Evolutionary conservation across 345 rosid genomes (phyloP).

Genomic region (Brassica carinata): DNA sequence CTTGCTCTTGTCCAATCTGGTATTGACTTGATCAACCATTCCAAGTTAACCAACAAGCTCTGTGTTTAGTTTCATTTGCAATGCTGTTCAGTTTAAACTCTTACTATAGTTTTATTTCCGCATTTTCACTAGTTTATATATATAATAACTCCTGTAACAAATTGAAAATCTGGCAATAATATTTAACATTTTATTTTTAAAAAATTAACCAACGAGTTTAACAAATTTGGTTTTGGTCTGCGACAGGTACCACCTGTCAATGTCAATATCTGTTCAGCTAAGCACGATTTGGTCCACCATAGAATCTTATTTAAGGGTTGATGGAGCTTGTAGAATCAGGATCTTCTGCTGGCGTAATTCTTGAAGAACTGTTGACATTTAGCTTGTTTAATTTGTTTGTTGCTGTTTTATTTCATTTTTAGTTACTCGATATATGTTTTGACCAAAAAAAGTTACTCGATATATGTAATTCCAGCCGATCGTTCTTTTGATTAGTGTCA

Average conservation of each 20-base stretch:
- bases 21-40: not conserved
- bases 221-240: not conserved
- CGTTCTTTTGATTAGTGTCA: not conserved
- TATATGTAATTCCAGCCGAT: not conserved
- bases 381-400: not conserved
- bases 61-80: no score
- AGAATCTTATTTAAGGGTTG: not conserved
- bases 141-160: no score
- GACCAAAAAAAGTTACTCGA: not conserved
- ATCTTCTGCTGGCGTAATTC: not conserved
- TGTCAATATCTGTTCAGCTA: constrained; percentile 17
- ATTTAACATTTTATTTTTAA: no score
- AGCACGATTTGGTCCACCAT: constrained; percentile 16
- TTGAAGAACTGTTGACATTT: not conserved
- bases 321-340: not conserved
- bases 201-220: not conserved
- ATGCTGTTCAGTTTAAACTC: no score
- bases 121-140: no score
- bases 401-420: not conserved
- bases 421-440: not conserved
- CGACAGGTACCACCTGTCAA: not conserved
- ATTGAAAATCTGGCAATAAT: no score
- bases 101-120: no score
- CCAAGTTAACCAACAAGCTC: not conserved
- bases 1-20: not conserved